Evolutionary conservation across 176 grass and related monocot genomes (phyloP).

Genomic region (Rhynchospora breviuscula): DNA sequence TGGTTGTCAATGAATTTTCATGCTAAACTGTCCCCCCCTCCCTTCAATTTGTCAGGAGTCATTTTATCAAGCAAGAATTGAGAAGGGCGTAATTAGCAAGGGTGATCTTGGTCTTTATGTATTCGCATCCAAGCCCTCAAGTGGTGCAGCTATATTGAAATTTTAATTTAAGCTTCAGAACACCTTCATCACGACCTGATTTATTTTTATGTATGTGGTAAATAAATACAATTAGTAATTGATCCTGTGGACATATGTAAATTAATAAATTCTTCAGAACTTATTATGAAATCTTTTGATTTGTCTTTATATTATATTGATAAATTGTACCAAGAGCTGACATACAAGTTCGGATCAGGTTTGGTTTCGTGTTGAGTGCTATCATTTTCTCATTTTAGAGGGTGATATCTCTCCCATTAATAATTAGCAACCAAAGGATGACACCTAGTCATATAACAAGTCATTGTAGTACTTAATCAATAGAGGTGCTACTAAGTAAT

Average conservation of each 20-base stretch:
- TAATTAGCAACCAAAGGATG: too few relatives aligned
- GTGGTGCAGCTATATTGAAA: constrained; percentile 79
- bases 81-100: constrained; percentile 59
- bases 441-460: too few relatives aligned
- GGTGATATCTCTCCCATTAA: too few relatives aligned
- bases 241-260: not conserved
- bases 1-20: not conserved
- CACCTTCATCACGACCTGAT: not conserved
- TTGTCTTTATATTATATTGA: not conserved
- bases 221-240: constrained; percentile 21
- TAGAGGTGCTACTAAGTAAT: too few relatives aligned
- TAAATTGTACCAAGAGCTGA: not conserved
- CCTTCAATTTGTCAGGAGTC: constrained; percentile 39
- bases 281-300: not conserved
- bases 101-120: constrained; percentile 62
- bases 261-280: constrained; percentile 14
- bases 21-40: not conserved
- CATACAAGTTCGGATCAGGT: too few relatives aligned
- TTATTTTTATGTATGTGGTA: constrained; percentile 11
- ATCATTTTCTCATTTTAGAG: too few relatives aligned
- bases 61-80: constrained; percentile 75
- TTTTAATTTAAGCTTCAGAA: constrained; percentile 30
- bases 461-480: too few relatives aligned
- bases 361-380: too few relatives aligned
- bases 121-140: constrained; percentile 95